Base-by-base conservation (phyloP, 805 yeast genomes). In the Saturnispora galanensis region DNA sequence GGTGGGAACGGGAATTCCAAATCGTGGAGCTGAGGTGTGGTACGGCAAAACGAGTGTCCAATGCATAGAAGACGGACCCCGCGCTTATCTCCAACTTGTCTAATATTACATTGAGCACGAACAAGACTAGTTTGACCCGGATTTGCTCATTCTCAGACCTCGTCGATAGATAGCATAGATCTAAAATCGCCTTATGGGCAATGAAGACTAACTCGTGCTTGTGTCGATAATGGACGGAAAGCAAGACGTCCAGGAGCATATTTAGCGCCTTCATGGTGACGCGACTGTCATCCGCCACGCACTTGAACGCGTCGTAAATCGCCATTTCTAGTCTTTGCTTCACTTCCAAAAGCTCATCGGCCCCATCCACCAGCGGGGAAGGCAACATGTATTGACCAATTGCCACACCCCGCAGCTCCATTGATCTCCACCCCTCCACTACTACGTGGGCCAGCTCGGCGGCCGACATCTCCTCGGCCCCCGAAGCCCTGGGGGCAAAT, bases 1-100 rank as follows among this genome's bases (percentile, higher is more conserved):
- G 28, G 29, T 35, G 40, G 3, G 45, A 41, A 28, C 48, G 36
- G 3, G 50, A 41, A 17, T 39, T 32, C 43, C 46, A 48, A 17
- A 50, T 48, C 8, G 35, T 10, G 2, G 42, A 35, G 26, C 38
- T 21, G 18, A 42, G 31, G 12, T 37, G 18, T 2, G 10, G 15
- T 10, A 42, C 36, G 13, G 30, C 26, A 13, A 42, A 42, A 21
- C 31, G 37, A 4, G n/a, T 11, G 13, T 42, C 45, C n/a, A 42
- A 32, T 10, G 17, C 35, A 10, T 13, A 26, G 21, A 42, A 42
- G 17, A 36, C 26, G 5, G 18, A 16, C 5, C 16, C 13, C 8
- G 32, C 29, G 11, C 35, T 15, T 16, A 42, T 18, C 10, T 15
- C 21, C 17, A 42, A 28, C 15, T 42, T 41, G 28, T 42, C 34